Evolutionary conservation across 1,284 basidiomycete species (phyloP), one percentile per base, ranked within the genome.

Genomic region (Cryptococcus sp.): DNA sequence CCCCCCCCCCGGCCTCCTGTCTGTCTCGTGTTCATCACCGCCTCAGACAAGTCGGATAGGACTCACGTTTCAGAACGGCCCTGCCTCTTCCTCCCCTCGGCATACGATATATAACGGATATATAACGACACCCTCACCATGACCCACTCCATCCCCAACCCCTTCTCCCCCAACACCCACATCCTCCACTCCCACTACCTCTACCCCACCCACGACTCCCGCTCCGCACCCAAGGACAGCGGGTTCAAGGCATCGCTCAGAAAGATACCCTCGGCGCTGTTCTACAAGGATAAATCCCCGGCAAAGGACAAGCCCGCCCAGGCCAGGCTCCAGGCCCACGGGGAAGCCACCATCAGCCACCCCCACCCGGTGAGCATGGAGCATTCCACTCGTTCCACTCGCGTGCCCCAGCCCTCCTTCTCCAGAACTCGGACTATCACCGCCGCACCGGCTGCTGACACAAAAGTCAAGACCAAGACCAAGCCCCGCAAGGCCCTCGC

Each of bases 261-360:
- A 28, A 69, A 64, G 52, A 69, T 72, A 36, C 72, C 72, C 3
- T 72, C 72, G 3, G 55, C 64, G 2, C 40, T 74, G 36, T 74
- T 74, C 60, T 56, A 55, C 46, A 62, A 61, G 42, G 55, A 59
- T 35, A 61, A 61, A 38, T 60, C 57, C 15, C 50, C 44, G 7
- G 42, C 53, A 43, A 64, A 63, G 55, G 28, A 53, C 18, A 61
- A 57, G 43, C 39, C 52, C 6, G 54, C 39, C 28, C 58, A 55
- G 49, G 50, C 28, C 21, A 48, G 33, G 2, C 21, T 59, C 9
- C 28, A 38, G 5, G 54, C 53, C 11, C 35, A 46, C n/a, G 28
- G 36, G 36, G 56, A 54, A 28, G 39, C 55, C 16, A n/a, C 35
- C 37, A 13, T 45, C 47, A 33, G 21, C 4, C 59, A 51, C 38